Percentiles rank a stretch among this genome's conserved stretches.
Evolutionary conservation across 2,329 filamentous ascomycete genomes (phyloP).

Genomic region (Coccinonectria pachysandricola): DNA sequence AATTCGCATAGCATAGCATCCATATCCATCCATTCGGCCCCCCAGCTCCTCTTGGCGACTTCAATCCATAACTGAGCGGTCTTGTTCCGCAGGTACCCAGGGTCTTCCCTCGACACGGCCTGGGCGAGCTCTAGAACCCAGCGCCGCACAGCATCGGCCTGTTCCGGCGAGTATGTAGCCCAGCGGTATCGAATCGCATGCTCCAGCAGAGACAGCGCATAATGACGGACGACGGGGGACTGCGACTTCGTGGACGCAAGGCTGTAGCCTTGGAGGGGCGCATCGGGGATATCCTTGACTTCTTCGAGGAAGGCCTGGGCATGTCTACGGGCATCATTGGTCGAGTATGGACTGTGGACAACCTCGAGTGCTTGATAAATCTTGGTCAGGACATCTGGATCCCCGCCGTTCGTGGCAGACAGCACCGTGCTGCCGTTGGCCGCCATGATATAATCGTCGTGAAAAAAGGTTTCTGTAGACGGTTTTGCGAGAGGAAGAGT

Average conservation of each 20-base stretch:
- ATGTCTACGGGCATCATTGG: constrained; percentile 70
- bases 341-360: constrained; percentile 72
- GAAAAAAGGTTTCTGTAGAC: too few relatives aligned
- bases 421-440: constrained; percentile 25
- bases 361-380: constrained; percentile 81
- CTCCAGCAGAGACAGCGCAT: constrained; percentile 84
- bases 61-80: constrained; percentile 92
- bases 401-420: constrained; percentile 26
- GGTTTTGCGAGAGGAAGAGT: too few relatives aligned
- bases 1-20: constrained; percentile 71
- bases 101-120: constrained; percentile 60
- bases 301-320: constrained; percentile 80
- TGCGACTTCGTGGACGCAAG: constrained; percentile 69
- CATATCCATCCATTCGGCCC: constrained; percentile 90
- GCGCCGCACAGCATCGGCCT: constrained; percentile 57
- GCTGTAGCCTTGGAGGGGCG: constrained; percentile 74
- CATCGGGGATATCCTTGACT: constrained; percentile 68
- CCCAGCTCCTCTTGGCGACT: constrained; percentile 87
- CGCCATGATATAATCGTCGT: too few relatives aligned
- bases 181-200: constrained; percentile 81
- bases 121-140: constrained; percentile 75
- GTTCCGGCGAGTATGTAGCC: constrained; percentile 58
- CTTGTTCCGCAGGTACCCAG: constrained; percentile 82
- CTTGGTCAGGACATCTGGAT: constrained; percentile 43
- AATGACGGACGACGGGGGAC: constrained; percentile 78